These are phyloP conservation scores for Trypanosoma melophagium DNA, from an alignment of 208 protist species.

Conservation along the genomic window DNA sequence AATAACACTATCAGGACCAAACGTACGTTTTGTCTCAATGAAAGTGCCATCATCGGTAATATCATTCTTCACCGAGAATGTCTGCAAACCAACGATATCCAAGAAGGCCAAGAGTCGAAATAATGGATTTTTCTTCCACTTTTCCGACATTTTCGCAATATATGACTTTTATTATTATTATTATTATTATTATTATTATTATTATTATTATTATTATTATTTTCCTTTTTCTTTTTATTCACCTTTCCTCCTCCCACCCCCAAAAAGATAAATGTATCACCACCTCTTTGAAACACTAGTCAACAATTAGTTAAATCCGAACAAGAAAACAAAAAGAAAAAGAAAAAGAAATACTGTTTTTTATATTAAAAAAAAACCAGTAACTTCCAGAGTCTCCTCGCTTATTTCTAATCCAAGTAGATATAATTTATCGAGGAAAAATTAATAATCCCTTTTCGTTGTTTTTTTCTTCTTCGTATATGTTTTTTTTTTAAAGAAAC, in stretches of 20 bases:
- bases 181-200: neutral
- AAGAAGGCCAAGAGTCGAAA: constrained; percentile 84
- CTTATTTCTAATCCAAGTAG: neutral
- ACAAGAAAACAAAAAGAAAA: neutral
- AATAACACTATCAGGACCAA: constrained; percentile 38
- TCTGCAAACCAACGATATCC: constrained; percentile 73
- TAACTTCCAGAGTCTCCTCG: too few species aligned
- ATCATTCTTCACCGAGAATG: constrained; percentile 34
- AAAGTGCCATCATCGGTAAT: constrained; percentile 50
- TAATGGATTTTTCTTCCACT: constrained; percentile 56
- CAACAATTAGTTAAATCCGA: neutral
- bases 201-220: too few species aligned
- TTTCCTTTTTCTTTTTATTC: too few species aligned
- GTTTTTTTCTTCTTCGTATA: neutral
- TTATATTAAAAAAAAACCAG: too few species aligned
- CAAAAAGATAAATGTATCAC: too few species aligned
- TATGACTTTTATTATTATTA: neutral
- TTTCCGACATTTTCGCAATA: constrained; percentile 9
- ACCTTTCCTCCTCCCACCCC: too few species aligned
- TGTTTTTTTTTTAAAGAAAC: neutral
- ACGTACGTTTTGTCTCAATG: constrained; percentile 29
- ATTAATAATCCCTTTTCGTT: neutral
- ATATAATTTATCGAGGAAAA: neutral
- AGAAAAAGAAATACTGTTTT: neutral
- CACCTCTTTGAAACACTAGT: too few species aligned